These are phyloP conservation scores for Camptophora hylomeconis DNA, from an alignment of 2,329 filamentous ascomycete genomes.

Conservation along the genomic window DNA sequence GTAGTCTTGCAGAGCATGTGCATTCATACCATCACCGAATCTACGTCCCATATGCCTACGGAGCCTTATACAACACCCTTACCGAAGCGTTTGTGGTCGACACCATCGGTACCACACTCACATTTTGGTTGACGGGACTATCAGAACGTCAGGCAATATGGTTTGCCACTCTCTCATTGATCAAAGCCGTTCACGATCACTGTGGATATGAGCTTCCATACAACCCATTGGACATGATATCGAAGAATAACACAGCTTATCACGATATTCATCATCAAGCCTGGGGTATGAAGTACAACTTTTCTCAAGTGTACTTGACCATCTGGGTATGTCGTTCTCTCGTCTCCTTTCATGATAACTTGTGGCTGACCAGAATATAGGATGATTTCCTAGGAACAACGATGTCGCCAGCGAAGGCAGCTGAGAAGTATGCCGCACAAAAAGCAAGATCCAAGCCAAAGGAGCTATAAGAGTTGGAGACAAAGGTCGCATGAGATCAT, in stretches of 20 bases:
- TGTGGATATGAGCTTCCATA: constrained; percentile 89
- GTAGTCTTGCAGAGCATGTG: constrained; percentile 47
- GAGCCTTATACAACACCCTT: constrained; percentile 92
- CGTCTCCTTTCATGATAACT: too few species aligned
- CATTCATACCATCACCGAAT: constrained; percentile 92
- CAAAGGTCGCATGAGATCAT: too few species aligned
- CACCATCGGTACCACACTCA: constrained; percentile 72
- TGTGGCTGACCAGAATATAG: too few species aligned
- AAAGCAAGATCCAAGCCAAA: too few species aligned
- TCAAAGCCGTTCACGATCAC: constrained; percentile 97
- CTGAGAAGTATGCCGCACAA: too few species aligned
- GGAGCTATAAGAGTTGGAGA: too few species aligned
- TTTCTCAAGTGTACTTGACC: constrained; percentile 53
- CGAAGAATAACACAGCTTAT: constrained; percentile 89
- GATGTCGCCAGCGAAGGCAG: too few species aligned
- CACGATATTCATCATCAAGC: constrained; percentile 98
- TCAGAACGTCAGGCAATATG: constrained; percentile 73
- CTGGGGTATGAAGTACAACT: constrained; percentile 79
- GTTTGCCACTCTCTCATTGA: constrained; percentile 77
- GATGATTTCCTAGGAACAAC: too few species aligned
- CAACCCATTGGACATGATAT: constrained; percentile 84
- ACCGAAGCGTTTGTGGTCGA: constrained; percentile 89
- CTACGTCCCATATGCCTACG: constrained; percentile 95
- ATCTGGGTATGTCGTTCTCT: too few species aligned
- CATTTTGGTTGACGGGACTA: constrained; percentile 70